phyloP scores from a whole-genome alignment of 1,284 basidiomycete genomes.

The Bondarzewia mesenterica region DNA sequence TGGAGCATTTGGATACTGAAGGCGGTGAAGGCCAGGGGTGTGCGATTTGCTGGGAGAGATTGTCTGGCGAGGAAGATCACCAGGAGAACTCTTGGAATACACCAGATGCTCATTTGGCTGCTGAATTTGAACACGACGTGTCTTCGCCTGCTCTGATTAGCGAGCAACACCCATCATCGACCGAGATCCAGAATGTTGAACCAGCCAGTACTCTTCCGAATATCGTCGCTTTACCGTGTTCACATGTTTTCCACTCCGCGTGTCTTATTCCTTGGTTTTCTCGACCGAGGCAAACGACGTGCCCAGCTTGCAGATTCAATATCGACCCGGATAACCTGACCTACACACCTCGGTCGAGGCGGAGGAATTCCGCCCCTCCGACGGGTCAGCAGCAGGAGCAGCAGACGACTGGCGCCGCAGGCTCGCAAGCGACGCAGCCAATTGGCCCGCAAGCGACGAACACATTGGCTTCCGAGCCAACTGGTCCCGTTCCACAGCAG shows the following conservation, averaged over 20 bases:
- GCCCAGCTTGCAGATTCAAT: conserved; percentile 73
- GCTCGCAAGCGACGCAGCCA: no score
- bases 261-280: conserved; percentile 78
- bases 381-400: not conserved
- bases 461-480: no score
- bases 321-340: conserved; percentile 71
- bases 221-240: conserved; percentile 64
- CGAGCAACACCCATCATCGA: no score
- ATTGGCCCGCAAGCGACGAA: no score
- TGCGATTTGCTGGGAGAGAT: conserved; percentile 67
- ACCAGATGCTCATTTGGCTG: not conserved
- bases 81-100: not conserved
- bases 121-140: not conserved
- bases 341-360: conserved; percentile 31
- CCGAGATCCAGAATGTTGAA: no score
- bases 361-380: no score
- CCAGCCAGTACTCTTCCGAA: conserved; percentile 16
- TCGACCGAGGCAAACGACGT: conserved; percentile 66
- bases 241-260: conserved; percentile 69
- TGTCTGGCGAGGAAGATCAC: conserved; percentile 38
- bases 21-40: conserved; percentile 44
- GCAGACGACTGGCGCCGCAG: no score
- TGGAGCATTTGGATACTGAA: conserved; percentile 47
- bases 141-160: no score
- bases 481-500: no score